Evolutionary conservation across 2,329 filamentous ascomycete species (phyloP).

Genomic region (Chaetomium globosum): DNA sequence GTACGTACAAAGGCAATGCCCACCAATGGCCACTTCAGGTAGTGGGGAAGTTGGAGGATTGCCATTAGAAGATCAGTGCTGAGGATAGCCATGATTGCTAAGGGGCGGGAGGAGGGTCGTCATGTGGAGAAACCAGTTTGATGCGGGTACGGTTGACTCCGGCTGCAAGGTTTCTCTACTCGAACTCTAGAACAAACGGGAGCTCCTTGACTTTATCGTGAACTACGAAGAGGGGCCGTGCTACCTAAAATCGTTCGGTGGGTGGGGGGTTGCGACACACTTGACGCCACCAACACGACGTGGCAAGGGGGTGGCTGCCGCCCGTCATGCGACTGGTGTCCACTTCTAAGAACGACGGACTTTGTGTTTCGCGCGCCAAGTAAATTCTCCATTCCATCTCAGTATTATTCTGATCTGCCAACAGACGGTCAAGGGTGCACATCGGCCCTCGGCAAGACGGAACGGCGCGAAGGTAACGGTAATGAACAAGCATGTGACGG

Average conservation of each 20-base stretch:
- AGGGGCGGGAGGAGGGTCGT: neutral
- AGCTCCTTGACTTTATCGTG: neutral
- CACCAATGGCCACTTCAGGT: slow-evolving; percentile 1
- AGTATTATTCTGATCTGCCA: neutral
- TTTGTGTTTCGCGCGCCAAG: neutral
- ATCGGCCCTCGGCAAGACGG: neutral
- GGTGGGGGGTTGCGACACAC: neutral
- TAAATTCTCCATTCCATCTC: neutral
- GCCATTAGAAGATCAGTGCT: neutral
- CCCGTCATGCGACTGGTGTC: neutral
- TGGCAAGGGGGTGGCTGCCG: neutral
- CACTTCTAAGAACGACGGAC: neutral
- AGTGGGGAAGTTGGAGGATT: neutral
- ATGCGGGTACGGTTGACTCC: no score
- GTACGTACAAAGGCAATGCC: neutral
- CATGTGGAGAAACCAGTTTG: neutral
- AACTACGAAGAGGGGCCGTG: neutral
- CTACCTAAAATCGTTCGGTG: no score
- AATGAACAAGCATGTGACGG: neutral
- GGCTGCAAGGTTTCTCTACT: neutral
- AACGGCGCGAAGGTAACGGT: neutral
- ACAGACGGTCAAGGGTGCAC: neutral
- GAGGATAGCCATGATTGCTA: neutral
- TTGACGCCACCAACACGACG: neutral
- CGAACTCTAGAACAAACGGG: no score